Evolutionary conservation across 2,329 filamentous ascomycete genomes (phyloP), one percentile per base, ranked within the genome.

Genomic region (Capronia epimyces): DNA sequence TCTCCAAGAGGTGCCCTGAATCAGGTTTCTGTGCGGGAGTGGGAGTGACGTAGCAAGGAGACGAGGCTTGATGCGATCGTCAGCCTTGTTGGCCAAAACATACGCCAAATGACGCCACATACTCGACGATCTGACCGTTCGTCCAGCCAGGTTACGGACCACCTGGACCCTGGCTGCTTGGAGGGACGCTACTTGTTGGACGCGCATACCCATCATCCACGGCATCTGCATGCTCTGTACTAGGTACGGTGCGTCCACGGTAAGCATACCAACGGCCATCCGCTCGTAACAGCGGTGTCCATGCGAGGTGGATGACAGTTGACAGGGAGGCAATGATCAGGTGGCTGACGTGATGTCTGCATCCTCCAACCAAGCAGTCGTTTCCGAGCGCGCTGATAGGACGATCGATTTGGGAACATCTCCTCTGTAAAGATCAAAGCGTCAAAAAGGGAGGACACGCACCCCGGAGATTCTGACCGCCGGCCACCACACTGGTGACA

Each of bases 21-120:
- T 43, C 50, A 41, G 27, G 50, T 52, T 52, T 52, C 37, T 20
- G 15, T 48, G 50, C 27, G 9, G 7, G 9, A n/a, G 24, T 43
- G 27, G 10, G 43, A 18, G 45, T 47, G 45, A 47, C 45, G 45
- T 47, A 47, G 45, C 43, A 37, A 25, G 34, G 18, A 15, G 34
- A 37, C 27, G 37, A 46, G 52, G 52, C 47, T 51, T 20, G 52
- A 24, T 47, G 42, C 7, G 53, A 56, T 56, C 53, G 52, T 37
- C 43, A 50, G 47, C 52, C 52, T 48, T 44, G 45, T 37, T 36
- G 16, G 22, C 48, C 43, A 32, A 40, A 44, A 15, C 39, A 31
- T 21, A 45, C 41, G 18, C 25, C 29, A 50, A 29, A 56, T 56
- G 54, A 56, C 50, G 50, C 54, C 53, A 56, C 46, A 43, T 36